Evolutionary conservation across 2,329 filamentous ascomycete species (phyloP).

Genomic region (Penicillium occitanis): DNA sequence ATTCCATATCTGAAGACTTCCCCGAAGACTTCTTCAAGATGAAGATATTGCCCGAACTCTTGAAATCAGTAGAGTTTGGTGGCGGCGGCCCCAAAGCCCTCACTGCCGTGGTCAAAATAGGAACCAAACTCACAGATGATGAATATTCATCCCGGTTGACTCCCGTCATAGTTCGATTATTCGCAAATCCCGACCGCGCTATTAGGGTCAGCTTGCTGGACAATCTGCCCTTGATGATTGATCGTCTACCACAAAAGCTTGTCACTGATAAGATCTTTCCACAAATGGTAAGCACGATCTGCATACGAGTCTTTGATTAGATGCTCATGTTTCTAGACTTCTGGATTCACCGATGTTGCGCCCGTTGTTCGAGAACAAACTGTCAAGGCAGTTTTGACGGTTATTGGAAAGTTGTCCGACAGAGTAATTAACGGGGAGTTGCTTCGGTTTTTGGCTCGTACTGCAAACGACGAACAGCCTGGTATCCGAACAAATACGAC

Average conservation of each 20-base stretch:
- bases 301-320: not conserved
- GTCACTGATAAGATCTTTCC: conserved; percentile 98
- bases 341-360: conserved; percentile 88
- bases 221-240: conserved; percentile 86
- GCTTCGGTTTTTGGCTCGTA: conserved; percentile 86
- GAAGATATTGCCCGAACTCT: conserved; percentile 88
- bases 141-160: conserved; percentile 84
- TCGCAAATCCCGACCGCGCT: conserved; percentile 86
- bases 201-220: conserved; percentile 89
- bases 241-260: conserved; percentile 79
- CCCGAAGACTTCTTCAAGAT: conserved; percentile 98
- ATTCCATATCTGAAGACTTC: conserved; percentile 86
- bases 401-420: conserved; percentile 88
- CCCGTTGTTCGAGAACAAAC: conserved; percentile 94
- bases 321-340: conserved; percentile 58
- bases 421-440: conserved; percentile 91
- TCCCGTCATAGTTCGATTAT: conserved; percentile 82
- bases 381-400: conserved; percentile 84
- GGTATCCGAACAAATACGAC: conserved; percentile 98
- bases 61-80: conserved; percentile 99
- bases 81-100: conserved; percentile 93
- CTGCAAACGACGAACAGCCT: conserved; percentile 94
- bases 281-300: conserved; percentile 65
- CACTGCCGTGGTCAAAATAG: conserved; percentile 83
- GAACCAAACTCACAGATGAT: conserved; percentile 79